Conservation (phyloP, 768 basidiomycete species). For the Mycena vitilis region DNA sequence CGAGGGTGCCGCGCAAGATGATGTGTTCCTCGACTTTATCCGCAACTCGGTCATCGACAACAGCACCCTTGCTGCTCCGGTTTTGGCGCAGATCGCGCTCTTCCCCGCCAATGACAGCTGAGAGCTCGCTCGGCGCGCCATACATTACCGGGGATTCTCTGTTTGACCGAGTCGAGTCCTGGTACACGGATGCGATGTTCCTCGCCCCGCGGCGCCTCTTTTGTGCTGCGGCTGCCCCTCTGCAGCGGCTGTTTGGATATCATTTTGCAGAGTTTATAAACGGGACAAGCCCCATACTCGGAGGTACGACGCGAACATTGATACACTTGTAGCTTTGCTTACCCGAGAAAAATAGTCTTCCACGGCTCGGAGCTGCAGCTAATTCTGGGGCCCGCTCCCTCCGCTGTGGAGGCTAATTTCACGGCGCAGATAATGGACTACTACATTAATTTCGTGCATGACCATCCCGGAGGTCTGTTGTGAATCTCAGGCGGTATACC, state of each 20-base stretch:
- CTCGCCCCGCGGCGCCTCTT: conserved; percentile 62
- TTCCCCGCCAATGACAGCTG: conserved; percentile 63
- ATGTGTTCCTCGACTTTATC: conserved; percentile 61
- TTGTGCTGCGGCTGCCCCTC: conserved; percentile 57
- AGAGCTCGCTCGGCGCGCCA: conserved; percentile 57
- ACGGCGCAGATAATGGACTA: conserved; percentile 62
- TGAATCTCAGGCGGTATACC: no score
- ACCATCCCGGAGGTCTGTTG: conserved; percentile 61
- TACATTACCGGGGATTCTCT: conserved; percentile 72
- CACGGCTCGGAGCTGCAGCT: conserved; percentile 64
- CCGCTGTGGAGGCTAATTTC: conserved; percentile 55
- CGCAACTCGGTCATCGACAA: conserved; percentile 62
- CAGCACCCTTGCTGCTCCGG: conserved; percentile 56
- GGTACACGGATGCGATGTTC: conserved; percentile 72
- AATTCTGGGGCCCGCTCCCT: conserved; percentile 61
- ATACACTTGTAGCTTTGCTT: no score
- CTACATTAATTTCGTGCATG: conserved; percentile 67
- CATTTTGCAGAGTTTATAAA: conserved; percentile 69
- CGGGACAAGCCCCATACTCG: conserved; percentile 42
- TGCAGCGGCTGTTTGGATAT: conserved; percentile 65
- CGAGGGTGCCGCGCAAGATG: conserved; percentile 52
- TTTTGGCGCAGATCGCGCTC: conserved; percentile 49
- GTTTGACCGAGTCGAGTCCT: conserved; percentile 66
- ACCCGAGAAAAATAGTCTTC: conserved; percentile 47
- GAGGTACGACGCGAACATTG: no score